Base-by-base conservation (phyloP, 106 monocot genomes). In the Gastrodia elata region DNA sequence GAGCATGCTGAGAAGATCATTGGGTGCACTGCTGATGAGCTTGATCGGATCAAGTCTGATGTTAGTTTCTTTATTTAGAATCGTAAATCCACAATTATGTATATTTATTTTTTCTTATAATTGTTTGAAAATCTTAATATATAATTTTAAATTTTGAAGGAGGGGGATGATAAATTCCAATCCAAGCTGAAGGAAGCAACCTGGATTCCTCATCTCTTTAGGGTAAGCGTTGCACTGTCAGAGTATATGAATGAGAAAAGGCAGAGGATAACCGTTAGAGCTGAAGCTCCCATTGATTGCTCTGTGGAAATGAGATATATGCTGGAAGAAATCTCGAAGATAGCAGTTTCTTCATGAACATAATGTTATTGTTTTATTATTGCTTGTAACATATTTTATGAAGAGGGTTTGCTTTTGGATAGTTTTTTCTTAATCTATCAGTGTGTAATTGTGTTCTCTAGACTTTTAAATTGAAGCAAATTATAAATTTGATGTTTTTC, bases 1-100 rank as follows among this genome's bases (percentile, higher is more conserved):
- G 93, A 98, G 32, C 91, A 93, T 0, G 98, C 98, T 18, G 98
- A 98, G 77, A 86, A 88, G 43, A 93, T 98, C 6, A 83, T 98
- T 67, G 93, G 98, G 18, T 98, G 88, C 88, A 83, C 74, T 61
- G 98, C 93, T 36, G 91, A 93, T 77, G 98, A 93, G 73, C 98
- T 98, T 77, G 84, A 88, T 49, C 82, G 87, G 56, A 79, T 92
- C 6, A 96, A 84, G 77, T 79, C 74, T 16, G 92, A 96, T 79
- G 92, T 95, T 20, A 5, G 64, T 38, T 68, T 14, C 11, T 11
- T 48, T 52, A n/a, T 52, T 22, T 4, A 22, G 52, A 22, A 3
- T 52, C 1, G 18, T 52, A 22, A n/a, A 22, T 52, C 4, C 22
- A 6, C 0, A 22, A 4, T 52, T 52, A 3, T n/a, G n/a, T 22